phyloP scores from a whole-genome alignment of 148 eudicot genomes.

The Silene uniflora region DNA sequence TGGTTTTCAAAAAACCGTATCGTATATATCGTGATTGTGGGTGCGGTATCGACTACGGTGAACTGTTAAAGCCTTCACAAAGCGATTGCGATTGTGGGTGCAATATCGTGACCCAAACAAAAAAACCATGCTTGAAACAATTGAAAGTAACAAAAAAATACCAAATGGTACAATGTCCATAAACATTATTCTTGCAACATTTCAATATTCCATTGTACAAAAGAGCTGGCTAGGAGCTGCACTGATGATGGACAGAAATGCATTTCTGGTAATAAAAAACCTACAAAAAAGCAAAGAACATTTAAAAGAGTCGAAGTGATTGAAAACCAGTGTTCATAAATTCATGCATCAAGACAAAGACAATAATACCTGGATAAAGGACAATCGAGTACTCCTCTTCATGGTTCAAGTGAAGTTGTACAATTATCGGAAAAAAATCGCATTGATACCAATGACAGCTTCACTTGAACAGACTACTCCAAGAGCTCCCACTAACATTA shows the following conservation, averaged over 20 bases:
- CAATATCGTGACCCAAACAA: too few relatives aligned
- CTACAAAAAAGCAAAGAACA: not conserved
- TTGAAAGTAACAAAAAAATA: too few relatives aligned
- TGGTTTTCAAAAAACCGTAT: too few relatives aligned
- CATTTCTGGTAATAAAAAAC: not conserved
- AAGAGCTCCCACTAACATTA: not conserved
- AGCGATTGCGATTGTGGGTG: too few relatives aligned
- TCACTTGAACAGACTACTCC: too few relatives aligned
- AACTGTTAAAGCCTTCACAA: too few relatives aligned
- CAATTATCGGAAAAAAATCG: not conserved
- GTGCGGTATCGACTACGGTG: too few relatives aligned
- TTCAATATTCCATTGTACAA: constrained; percentile 16
- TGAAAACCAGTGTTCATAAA: not conserved
- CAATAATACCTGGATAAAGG: not conserved
- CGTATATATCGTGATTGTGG: too few relatives aligned
- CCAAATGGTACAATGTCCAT: not conserved
- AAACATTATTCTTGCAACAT: not conserved
- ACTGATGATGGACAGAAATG: constrained; percentile 3
- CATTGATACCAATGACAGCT: not conserved
- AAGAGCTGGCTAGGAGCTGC: constrained; percentile 4
- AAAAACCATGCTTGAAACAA: too few relatives aligned
- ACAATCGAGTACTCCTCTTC: constrained; percentile 3
- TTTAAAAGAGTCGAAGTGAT: not conserved
- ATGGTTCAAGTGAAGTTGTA: constrained; percentile 7
- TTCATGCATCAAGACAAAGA: not conserved